Conservation (phyloP, 768 basidiomycete genomes). For the Russula earlei region DNA sequence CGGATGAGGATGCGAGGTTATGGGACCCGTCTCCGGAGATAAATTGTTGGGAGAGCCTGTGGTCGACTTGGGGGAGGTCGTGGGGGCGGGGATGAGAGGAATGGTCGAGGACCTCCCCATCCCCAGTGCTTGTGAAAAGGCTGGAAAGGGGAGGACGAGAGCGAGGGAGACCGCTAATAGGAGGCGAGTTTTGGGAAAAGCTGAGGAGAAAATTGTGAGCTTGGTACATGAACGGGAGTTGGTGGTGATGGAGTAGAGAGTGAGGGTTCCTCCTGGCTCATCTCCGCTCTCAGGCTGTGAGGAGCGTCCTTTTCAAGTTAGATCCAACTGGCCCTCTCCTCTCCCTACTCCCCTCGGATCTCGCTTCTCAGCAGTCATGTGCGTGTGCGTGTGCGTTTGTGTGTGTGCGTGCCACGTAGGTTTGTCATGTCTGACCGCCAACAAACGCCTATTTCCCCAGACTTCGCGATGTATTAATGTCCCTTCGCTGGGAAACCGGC, state of each 20-base stretch:
- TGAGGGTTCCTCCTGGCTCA: not conserved
- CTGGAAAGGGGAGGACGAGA: slow-evolving; percentile 3
- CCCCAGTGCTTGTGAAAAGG: not conserved
- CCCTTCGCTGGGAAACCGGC: too few relatives aligned
- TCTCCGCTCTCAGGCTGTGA: too few relatives aligned
- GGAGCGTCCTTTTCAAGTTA: too few relatives aligned
- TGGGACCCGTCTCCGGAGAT: not conserved
- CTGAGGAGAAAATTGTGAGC: not conserved
- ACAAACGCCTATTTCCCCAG: slow-evolving; percentile 9
- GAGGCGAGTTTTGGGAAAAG: not conserved
- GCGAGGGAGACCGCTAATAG: not conserved
- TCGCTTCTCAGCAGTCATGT: too few relatives aligned
- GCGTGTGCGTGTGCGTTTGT: too few relatives aligned
- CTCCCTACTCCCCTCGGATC: too few relatives aligned
- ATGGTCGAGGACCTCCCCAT: not conserved
- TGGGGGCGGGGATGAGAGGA: not conserved
- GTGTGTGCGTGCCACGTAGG: too few relatives aligned
- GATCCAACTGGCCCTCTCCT: too few relatives aligned
- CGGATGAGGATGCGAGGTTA: slow-evolving; percentile 11
- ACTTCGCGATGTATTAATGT: not conserved
- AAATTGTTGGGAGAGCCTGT: slow-evolving; percentile 12
- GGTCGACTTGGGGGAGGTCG: slow-evolving; percentile 12
- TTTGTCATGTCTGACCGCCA: too few relatives aligned
- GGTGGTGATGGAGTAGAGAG: not conserved
- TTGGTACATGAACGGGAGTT: slow-evolving; percentile 10